These are phyloP conservation scores for Trametes cinnabarina DNA, from an alignment of 768 basidiomycete species.

Conservation along the genomic window DNA sequence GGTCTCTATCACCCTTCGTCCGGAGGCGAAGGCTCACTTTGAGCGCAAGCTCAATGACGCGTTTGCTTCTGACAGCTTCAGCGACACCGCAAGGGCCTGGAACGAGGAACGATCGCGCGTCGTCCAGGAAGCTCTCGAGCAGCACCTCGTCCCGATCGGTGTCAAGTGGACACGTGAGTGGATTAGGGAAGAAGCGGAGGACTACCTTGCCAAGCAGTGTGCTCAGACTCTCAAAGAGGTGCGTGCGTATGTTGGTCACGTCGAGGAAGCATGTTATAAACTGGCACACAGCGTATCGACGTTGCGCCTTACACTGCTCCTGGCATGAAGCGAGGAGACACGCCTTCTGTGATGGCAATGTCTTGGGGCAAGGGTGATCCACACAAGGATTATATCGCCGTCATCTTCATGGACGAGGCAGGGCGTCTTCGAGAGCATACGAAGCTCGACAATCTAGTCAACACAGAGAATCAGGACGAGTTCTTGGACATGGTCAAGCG, in stretches of 20 bases:
- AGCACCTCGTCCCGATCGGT: slow-evolving; percentile 80
- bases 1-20: slow-evolving; percentile 65
- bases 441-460: slow-evolving; percentile 84
- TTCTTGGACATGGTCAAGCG: slow-evolving; percentile 81
- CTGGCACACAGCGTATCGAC: slow-evolving; percentile 66
- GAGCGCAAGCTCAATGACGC: slow-evolving; percentile 76
- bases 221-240: slow-evolving; percentile 70
- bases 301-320: slow-evolving; percentile 68
- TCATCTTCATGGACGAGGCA: slow-evolving; percentile 83
- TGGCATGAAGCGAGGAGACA: slow-evolving; percentile 66
- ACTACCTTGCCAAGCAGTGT: slow-evolving; percentile 68
- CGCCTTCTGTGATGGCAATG: slow-evolving; percentile 78
- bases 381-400: slow-evolving; percentile 81
- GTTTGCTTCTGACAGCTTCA: slow-evolving; percentile 81
- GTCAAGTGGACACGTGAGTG: slow-evolving; percentile 89
- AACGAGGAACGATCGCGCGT: slow-evolving; percentile 81
- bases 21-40: slow-evolving; percentile 61
- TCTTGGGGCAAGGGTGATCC: slow-evolving; percentile 97
- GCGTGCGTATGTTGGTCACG: slow-evolving; percentile 25
- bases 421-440: slow-evolving; percentile 90
- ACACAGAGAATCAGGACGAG: slow-evolving; percentile 63
- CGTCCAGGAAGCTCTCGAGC: slow-evolving; percentile 74
- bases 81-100: slow-evolving; percentile 86
- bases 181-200: slow-evolving; percentile 88
- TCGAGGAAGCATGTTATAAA: neutral